Evolutionary conservation across 495 filamentous ascomycete species (phyloP).

Genomic region (Trichoderma orchidacearum): DNA sequence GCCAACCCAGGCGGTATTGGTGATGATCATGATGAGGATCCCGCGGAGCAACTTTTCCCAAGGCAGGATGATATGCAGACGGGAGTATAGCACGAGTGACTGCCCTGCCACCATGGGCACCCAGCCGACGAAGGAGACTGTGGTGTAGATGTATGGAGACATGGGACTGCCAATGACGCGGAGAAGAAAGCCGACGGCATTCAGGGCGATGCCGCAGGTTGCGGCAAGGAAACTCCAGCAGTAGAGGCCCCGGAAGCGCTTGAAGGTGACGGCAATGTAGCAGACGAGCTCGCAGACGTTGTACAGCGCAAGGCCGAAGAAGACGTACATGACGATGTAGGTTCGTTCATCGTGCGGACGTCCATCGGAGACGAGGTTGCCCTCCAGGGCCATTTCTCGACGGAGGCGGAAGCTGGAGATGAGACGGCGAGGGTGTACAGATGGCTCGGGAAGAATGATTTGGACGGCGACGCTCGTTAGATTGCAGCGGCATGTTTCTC

Average conservation of each 20-base stretch:
- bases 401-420: neutral
- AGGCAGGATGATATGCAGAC: conserved; percentile 44
- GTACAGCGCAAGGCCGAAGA: conserved; percentile 11
- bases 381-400: neutral
- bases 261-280: conserved; percentile 31
- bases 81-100: conserved; percentile 51
- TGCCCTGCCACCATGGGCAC: conserved; percentile 52
- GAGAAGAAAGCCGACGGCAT: conserved; percentile 40
- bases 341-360: neutral
- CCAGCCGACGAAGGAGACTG: conserved; percentile 41
- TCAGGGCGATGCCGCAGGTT: conserved; percentile 38
- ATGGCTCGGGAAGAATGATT: neutral
- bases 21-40: conserved; percentile 43
- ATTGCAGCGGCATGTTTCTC: neutral
- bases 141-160: conserved; percentile 17
- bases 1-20: conserved; percentile 41
- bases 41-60: conserved; percentile 31
- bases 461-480: neutral
- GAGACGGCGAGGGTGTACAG: neutral
- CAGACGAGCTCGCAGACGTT: conserved; percentile 27
- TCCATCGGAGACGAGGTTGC: neutral
- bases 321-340: conserved; percentile 12
- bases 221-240: conserved; percentile 27
- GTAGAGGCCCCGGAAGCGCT: conserved; percentile 18
- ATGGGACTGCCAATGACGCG: conserved; percentile 32